Base-by-base conservation (phyloP, 257 asterid genomes). In the Avicennia marina region DNA sequence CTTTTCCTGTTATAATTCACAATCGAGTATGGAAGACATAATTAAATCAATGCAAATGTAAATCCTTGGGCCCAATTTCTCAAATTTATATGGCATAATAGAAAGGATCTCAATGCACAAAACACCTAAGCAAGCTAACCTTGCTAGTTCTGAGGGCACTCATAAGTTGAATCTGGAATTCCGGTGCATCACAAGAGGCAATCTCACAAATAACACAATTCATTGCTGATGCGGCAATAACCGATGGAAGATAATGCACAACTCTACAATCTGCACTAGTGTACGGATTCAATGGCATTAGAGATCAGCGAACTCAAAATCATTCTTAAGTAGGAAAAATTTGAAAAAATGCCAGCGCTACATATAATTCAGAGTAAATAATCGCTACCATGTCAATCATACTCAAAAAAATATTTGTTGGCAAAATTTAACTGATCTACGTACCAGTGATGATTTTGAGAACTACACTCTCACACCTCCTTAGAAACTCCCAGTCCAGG, bases 221-320 rank as follows among this genome's bases (percentile, higher is more conserved):
- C 76, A 81, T 78, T 7, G 75, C 47, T 11, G 85, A 85, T 66
- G 77, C 71, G 67, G 87, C 82, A 54, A 81, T 65, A 38, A 81
- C 76, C 26, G 87, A 84, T 44, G 87, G 59, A 29, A 16, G 59
- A 15, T 13, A 26, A 6, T 31, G 42, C 6, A 29, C 59, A 16
- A 53, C 25, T 21, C 59, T 53, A 25, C 41, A 27, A 53, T 53
- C 59, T 53, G 57, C 36, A 51, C 8, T 24, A 1, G 8, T 13
- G 17, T 1, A 31, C 21, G 25, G 48, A 56, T 20, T 6, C 47
- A 7, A 29, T 19, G 33, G 36, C 41, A 36, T 36, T 36, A 11
- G 13, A 36, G 12, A 36, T 36, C 55, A 19, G 17, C 2, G 58
- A 20, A 54, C 7, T n/a, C 2, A 13, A 11, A 34, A 33, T 56